These are phyloP conservation scores for Fusarium sp. DNA, from an alignment of 2,329 filamentous ascomycete genomes.

Conservation along the genomic window DNA sequence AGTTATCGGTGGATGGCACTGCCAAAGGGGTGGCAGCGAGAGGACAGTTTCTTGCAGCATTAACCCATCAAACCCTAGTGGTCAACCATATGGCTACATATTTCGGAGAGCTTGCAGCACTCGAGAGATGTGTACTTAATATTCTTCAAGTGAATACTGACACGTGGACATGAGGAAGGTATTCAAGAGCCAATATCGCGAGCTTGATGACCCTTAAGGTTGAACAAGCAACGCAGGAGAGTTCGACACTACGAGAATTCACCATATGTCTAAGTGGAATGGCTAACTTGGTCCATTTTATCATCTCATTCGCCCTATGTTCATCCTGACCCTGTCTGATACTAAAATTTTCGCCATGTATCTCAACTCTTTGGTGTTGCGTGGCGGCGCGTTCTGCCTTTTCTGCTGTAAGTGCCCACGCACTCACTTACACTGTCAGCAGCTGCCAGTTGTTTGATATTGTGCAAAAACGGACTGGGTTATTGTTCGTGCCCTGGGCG, in stretches of 20 bases:
- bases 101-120: not conserved
- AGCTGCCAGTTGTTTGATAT: slow-evolving; percentile 29
- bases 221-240: slow-evolving; percentile 1
- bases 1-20: no score
- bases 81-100: no score
- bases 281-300: not conserved
- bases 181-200: slow-evolving; percentile 10
- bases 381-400: not conserved
- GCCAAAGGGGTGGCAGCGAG: no score
- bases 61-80: no score
- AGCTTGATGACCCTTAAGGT: slow-evolving; percentile 7
- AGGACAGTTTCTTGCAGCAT: not conserved
- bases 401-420: not conserved
- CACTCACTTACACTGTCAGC: slow-evolving; percentile 1
- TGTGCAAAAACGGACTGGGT: not conserved
- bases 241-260: slow-evolving; percentile 10
- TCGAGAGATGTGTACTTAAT: not conserved
- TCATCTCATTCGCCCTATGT: not conserved
- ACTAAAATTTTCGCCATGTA: not conserved
- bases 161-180: not conserved
- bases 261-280: slow-evolving; percentile 3
- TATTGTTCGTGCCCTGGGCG: slow-evolving; percentile 10
- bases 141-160: not conserved
- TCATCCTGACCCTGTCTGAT: not conserved
- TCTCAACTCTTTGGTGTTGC: slow-evolving; percentile 15